Conservation (phyloP, 441 rosid species). For the Erodium moschatum region DNA sequence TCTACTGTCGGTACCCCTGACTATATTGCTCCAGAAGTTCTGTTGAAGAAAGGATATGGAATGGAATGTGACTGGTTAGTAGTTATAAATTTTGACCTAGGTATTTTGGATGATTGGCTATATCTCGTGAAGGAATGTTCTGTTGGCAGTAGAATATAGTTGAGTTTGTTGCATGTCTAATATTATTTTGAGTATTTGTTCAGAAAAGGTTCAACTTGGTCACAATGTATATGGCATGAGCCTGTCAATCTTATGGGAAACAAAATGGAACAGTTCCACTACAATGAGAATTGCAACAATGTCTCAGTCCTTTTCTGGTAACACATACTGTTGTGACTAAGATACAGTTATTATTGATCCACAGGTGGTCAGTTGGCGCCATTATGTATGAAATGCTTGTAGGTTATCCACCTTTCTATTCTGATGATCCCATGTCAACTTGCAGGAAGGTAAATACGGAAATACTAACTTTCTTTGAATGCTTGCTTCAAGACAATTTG, state of each 20-base stretch:
- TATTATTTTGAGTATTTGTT: background rate
- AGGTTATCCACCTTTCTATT: constrained; percentile 27
- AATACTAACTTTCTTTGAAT: background rate
- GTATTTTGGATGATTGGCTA: background rate
- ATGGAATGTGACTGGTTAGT: constrained; percentile 98
- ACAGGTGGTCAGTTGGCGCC: constrained; percentile 41
- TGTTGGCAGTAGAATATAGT: background rate
- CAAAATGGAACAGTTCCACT: background rate
- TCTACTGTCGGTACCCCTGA: constrained; percentile 98
- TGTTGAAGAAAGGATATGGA: constrained; percentile 91
- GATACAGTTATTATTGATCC: constrained; percentile 16
- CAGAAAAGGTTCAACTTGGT: background rate
- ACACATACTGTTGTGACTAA: constrained; percentile 17
- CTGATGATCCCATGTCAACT: constrained; percentile 23
- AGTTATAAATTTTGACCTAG: constrained; percentile 6
- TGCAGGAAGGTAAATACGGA: constrained; percentile 27
- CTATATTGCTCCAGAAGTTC: constrained; percentile 92
- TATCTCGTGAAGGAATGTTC: background rate
- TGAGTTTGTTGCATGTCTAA: constrained; percentile 8
- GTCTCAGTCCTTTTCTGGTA: constrained; percentile 3
- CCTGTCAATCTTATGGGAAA: constrained; percentile 9
- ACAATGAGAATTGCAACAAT: constrained; percentile 11
- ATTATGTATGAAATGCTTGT: constrained; percentile 66
- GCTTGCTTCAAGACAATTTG: background rate
- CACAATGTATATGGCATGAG: background rate